phyloP scores from a whole-genome alignment of 495 filamentous ascomycete genomes.

The Penicillium argentinense region DNA sequence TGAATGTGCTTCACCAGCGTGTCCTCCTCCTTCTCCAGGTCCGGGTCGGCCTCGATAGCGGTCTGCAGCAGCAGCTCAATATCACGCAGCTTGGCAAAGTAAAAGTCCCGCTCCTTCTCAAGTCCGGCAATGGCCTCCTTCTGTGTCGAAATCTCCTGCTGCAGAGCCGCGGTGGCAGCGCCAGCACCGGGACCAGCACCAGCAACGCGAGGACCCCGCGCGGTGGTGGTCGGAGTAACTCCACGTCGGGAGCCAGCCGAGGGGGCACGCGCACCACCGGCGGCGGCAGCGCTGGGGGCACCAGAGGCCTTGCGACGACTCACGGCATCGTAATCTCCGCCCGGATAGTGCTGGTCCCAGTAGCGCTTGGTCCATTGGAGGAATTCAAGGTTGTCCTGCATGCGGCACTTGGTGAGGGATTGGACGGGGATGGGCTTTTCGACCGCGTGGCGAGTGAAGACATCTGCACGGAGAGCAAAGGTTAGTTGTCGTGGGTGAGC shows the following conservation, averaged over 20 bases:
- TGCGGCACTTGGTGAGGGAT: constrained; percentile 91
- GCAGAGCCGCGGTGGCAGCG: constrained; percentile 63
- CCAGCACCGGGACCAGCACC: constrained; percentile 49
- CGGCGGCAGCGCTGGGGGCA: constrained; percentile 47
- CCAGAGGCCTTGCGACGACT: constrained; percentile 77
- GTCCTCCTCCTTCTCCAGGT: constrained; percentile 89
- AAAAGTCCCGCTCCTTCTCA: constrained; percentile 95
- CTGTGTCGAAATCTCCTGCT: constrained; percentile 77
- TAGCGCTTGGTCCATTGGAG: constrained; percentile 94
- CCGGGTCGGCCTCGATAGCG: constrained; percentile 84
- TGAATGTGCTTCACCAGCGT: constrained; percentile 92
- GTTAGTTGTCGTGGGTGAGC: neutral
- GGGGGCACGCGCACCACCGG: constrained; percentile 33
- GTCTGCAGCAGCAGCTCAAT: constrained; percentile 93
- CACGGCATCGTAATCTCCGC: constrained; percentile 92
- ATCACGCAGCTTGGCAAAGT: constrained; percentile 96
- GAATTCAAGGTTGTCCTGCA: constrained; percentile 99
- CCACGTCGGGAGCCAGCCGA: constrained; percentile 52
- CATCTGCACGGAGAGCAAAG: constrained; percentile 49
- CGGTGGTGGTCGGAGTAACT: constrained; percentile 70
- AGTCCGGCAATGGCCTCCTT: constrained; percentile 85
- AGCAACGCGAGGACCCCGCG: constrained; percentile 39
- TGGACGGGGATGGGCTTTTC: constrained; percentile 87
- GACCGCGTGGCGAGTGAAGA: constrained; percentile 80
- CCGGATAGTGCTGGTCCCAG: constrained; percentile 98